Evolutionary conservation across 345 rosid genomes (phyloP), one percentile per base, ranked within the genome.

Genomic region (Dovyalis caffra): DNA sequence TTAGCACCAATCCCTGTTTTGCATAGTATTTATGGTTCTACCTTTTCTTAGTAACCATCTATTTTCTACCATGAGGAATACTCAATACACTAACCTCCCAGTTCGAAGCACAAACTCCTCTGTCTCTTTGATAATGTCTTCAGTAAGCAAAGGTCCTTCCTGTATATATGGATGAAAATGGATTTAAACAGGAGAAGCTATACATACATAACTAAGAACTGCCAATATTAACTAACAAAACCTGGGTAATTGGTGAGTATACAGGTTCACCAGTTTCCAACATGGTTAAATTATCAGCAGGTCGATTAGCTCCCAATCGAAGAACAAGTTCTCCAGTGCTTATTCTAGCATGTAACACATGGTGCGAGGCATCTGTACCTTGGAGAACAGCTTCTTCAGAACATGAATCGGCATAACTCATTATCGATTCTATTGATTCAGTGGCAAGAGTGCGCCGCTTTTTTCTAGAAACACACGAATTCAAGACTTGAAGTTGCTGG

Each of bases 91-190:
- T 72, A 62, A 95, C 99, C 99, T 95, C 82, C 99, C 94, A 62
- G 99, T 95, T 64, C 98, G 92, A 78, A 95, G 94, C 69, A 95
- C 89, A 18, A 95, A 85, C 79, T 95, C 99, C 83, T 95, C 99
- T 77, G 92, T 93, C 89, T 95, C 99, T 86, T 75, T 89, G 32
- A 93, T 93, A 81, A 93, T 91, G 85, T 95, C 99, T 83, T 95
- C 99, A 1, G 99, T 90, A 76, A 95, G 93, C 80, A 95, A 80
- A 37, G 98, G 97, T 64, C 90, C 95, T 83, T 95, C 99, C 99
- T 95, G 79, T 73, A 80, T n/a, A 58, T 45, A 74, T 73, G 73
- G 18, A 79, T 68, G 72, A 68, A 51, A 40, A 45, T 33, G 71
- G 69, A 74, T 80, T 32, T 70, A 49, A 72, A 65, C 16, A 79